Evolutionary conservation across 495 filamentous ascomycete genomes (phyloP), one percentile per base, ranked within the genome.

Genomic region (Bacidia gigantensis): DNA sequence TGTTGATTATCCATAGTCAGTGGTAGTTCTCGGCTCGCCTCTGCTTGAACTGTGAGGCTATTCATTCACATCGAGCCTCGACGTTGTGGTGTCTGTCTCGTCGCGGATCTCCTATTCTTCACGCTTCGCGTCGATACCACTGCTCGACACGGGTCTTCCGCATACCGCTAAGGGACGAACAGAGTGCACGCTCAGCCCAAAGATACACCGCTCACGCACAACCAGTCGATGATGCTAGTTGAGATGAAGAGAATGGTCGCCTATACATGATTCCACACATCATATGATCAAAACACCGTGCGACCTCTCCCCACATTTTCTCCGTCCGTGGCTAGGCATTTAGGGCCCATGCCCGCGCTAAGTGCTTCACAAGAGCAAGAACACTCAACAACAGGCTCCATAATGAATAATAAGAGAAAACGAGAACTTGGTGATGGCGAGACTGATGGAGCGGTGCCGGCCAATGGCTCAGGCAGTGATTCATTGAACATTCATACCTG

Each of bases 391-490:
- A n/a, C n/a, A n/a, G n/a, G n/a, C n/a, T n/a, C n/a, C n/a, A n/a
- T n/a, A n/a, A 58, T 58, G 56, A 20, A 51, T 14, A 54, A 54
- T 3, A 62, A 62, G 52, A 53, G 59, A 45, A 62, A 62, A 50
- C 56, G 59, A 26, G 40, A 51, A 10, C 44, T 51, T 46, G 39
- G 38, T 35, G 24, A 45, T 12, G 51, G 38, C 3, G 52, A 52
- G 22, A 29, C 32, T 35, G 54, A 48, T 14, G 25, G 3, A 17
- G 22, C 32, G 22, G 23, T 44, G 26, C 42, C 45, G 25, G 39
- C 26, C 24, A 39, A 46, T 17, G 26, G 25, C 3, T 22, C 32
- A 14, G 46, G 46, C 38, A 50, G 53, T 17, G n/a, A 49, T 23
- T 26, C 32, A 21, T 51, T 50, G 22, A 11, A 53, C 11, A 42